phyloP scores from a whole-genome alignment of 2,329 filamentous ascomycete species.

The Raffaelea albimanens region DNA sequence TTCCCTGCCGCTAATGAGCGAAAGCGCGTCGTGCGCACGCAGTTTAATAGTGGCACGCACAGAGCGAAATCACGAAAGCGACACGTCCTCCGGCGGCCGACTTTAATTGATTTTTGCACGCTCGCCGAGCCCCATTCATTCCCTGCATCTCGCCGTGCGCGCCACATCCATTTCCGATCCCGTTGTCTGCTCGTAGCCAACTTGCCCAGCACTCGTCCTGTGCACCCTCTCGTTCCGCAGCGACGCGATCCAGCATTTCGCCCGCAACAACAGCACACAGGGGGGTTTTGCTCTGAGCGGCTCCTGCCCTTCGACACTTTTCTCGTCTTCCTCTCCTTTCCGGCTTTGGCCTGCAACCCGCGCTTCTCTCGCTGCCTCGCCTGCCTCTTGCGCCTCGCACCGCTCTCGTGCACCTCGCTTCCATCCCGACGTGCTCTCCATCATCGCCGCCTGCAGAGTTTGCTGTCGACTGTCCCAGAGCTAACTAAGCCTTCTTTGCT shows the following conservation, averaged over 20 bases:
- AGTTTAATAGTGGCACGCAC: constrained; percentile 1
- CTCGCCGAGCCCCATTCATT: neutral
- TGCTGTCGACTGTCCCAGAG: neutral
- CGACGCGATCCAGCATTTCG: too few species aligned
- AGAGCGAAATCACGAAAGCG: constrained; percentile 17
- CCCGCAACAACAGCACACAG: too few species aligned
- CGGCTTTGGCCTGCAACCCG: neutral
- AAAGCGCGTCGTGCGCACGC: constrained; percentile 12
- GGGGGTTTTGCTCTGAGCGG: neutral
- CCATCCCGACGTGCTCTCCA: too few species aligned
- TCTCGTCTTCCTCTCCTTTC: neutral
- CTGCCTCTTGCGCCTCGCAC: too few species aligned
- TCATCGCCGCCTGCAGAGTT: neutral
- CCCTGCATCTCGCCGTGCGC: too few species aligned
- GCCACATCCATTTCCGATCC: constrained; percentile 4
- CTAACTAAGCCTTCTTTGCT: neutral
- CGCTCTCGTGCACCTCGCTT: neutral
- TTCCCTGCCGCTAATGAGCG: constrained; percentile 2
- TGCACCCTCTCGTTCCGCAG: neutral
- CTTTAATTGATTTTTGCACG: constrained; percentile 15
- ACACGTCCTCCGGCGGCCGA: constrained; percentile 14
- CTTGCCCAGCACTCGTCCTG: neutral
- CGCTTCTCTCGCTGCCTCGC: neutral
- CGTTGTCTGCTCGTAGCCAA: neutral
- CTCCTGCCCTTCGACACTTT: neutral